Evolutionary conservation across 345 rosid species (phyloP), one percentile per base, ranked within the genome.

Genomic region (Eucalyptus polyanthemos): DNA sequence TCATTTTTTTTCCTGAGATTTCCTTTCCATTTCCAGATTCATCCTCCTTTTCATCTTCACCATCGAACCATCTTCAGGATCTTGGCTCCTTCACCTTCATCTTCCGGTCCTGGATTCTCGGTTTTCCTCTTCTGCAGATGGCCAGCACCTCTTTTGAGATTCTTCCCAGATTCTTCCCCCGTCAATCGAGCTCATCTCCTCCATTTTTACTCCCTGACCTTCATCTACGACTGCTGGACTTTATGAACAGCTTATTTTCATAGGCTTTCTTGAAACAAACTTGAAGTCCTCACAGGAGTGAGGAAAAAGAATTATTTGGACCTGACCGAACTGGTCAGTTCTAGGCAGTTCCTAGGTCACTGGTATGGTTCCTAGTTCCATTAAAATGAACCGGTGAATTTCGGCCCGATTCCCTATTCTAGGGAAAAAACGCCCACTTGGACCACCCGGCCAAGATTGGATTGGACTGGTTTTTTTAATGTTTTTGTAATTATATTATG

Each of bases 401-500:
- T 53, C 5, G 2, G 58, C 10, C 9, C 11, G 2, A 53, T 53
- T 53, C 2, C 58, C 25, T 19, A 53, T 21, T 53, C 24, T 53
- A 19, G 58, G 58, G 58, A 9, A 3, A 53, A 53, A 53, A 53
- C 11, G 11, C 5, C 25, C 24, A 53, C 58, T 0, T 21, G 5
- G 58, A 53, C 58, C 25, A 53, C 11, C 2, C 0, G 10, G 24
- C 0, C 10, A 53, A 0, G 10, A 53, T 0, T 0, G 11, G 25
- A 53, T 7, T 8, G 5, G 58, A 53, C 11, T 2, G 0, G 25
- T 53, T 53, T 53, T 53, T 53, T 8, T 7, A 53, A 53, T 53
- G 24, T 53, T 53, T 53, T 2, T 53, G 25, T 53, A 53, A 21
- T 53, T 53, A 19, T 53, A 53, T 53, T 53, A 53, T 25, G 2